phyloP scores from a whole-genome alignment of 2,329 filamentous ascomycete genomes.

The Colletotrichum plurivorum region DNA sequence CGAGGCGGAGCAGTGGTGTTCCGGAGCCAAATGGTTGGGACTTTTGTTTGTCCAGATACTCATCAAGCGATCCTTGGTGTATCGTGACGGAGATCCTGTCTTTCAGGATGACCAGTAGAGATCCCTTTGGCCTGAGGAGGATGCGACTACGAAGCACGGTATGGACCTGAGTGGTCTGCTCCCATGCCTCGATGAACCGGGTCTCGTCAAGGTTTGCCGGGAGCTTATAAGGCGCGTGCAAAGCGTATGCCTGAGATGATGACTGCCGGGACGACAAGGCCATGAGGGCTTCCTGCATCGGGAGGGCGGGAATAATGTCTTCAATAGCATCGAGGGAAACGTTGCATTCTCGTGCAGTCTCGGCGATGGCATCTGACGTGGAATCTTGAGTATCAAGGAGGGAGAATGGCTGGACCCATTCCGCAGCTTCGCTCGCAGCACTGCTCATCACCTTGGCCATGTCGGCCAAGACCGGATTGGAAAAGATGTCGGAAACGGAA shows the following conservation, averaged over 20 bases:
- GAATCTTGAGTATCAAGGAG: background rate
- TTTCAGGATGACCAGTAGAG: slow-evolving; percentile 7
- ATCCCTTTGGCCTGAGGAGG: slow-evolving; percentile 16
- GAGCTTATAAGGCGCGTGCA: slow-evolving; percentile 31
- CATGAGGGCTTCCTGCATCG: slow-evolving; percentile 27
- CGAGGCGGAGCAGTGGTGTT: slow-evolving; percentile 28
- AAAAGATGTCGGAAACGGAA: slow-evolving; percentile 18
- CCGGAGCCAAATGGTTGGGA: slow-evolving; percentile 7
- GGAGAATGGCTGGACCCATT: background rate
- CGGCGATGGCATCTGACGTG: background rate
- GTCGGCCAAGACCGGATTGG: slow-evolving; percentile 8
- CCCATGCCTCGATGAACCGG: slow-evolving; percentile 41
- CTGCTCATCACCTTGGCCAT: slow-evolving; percentile 1
- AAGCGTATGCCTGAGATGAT: slow-evolving; percentile 35
- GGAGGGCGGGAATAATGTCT: slow-evolving; percentile 12
- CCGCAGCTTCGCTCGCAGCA: background rate
- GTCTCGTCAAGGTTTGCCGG: slow-evolving; percentile 25
- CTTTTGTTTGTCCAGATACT: slow-evolving; percentile 8
- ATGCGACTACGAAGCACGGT: slow-evolving; percentile 42
- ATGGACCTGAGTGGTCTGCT: slow-evolving; percentile 35
- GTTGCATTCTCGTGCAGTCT: background rate
- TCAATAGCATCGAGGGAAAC: background rate
- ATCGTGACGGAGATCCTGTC: background rate
- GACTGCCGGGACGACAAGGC: slow-evolving; percentile 42
- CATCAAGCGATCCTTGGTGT: background rate